Evolutionary conservation across 441 rosid genomes (phyloP).

Genomic region (Isatis lusitanica): DNA sequence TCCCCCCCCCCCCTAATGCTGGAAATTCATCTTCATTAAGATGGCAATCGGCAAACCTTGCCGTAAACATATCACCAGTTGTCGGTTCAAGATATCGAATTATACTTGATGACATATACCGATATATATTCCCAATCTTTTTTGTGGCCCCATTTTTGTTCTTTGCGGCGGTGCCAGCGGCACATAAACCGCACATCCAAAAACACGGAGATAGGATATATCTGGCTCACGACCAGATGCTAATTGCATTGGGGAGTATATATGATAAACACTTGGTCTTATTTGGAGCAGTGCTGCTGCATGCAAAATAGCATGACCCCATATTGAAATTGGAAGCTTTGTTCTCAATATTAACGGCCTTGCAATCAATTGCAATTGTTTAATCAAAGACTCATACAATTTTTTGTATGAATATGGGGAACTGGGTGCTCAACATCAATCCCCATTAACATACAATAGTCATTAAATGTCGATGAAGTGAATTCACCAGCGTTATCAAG

Average conservation of each 20-base stretch:
- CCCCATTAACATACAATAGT: no score
- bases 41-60: neutral
- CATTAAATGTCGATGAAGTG: no score
- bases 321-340: no score
- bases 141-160: neutral
- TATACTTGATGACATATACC: neutral
- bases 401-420: no score
- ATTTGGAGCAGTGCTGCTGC: no score
- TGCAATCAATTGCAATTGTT: no score
- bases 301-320: no score
- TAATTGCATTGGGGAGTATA: neutral
- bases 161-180: neutral
- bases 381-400: no score
- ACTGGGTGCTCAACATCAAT: neutral
- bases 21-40: neutral
- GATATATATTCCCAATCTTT: neutral
- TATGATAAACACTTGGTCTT: no score
- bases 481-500: no score
- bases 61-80: neutral
- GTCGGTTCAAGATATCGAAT: neutral
- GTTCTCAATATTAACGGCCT: no score
- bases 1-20: neutral
- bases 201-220: neutral
- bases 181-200: neutral
- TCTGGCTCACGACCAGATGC: neutral